Evolutionary conservation across 1,284 basidiomycete species (phyloP).

Genomic region (Leccinum ambiguum): DNA sequence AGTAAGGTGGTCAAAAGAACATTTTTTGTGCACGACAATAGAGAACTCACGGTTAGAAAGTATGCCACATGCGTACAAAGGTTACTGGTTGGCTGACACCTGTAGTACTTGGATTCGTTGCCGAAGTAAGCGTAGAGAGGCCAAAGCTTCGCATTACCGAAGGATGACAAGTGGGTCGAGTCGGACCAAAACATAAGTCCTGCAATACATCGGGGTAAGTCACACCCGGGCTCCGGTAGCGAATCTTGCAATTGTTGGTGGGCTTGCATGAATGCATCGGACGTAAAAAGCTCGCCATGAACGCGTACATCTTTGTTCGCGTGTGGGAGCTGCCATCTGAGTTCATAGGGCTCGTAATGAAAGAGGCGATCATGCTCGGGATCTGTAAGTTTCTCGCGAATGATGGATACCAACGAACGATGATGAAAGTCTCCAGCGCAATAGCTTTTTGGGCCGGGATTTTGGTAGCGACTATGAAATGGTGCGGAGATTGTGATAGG

Average conservation of each 20-base stretch:
- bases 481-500: background rate
- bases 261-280: background rate
- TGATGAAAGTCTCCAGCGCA: background rate
- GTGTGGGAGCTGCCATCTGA: background rate
- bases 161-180: background rate
- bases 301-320: background rate
- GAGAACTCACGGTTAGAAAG: background rate
- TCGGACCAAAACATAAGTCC: background rate
- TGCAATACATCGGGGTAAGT: background rate
- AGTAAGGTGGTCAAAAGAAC: background rate
- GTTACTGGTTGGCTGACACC: constrained; percentile 1
- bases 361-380: background rate
- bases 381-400: background rate
- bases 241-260: background rate
- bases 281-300: background rate
- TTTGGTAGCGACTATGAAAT: background rate
- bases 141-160: background rate
- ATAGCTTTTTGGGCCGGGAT: background rate
- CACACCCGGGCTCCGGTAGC: background rate
- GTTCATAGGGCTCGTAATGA: background rate
- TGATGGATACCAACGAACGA: background rate
- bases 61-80: background rate
- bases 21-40: background rate
- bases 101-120: background rate
- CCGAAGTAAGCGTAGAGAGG: background rate